phyloP scores from a whole-genome alignment of 1,284 basidiomycete species.

The Leccinum huronense region DNA sequence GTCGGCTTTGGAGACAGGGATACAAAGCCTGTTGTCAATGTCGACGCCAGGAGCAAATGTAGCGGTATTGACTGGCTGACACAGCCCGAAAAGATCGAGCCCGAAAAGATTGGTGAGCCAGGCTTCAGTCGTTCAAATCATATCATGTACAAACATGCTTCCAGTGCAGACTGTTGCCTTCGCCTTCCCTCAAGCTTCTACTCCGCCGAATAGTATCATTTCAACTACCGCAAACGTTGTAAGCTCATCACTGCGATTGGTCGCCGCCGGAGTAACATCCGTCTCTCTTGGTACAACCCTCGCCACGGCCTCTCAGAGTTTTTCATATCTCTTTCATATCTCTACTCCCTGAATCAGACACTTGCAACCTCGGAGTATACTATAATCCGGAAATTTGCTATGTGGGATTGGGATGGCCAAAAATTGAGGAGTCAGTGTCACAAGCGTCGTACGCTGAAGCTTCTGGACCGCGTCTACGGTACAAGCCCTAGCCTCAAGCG shows the following conservation, averaged over 20 bases:
- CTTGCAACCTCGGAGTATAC: constrained; percentile 64
- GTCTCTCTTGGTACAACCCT: constrained; percentile 44
- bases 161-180: constrained; percentile 66
- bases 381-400: constrained; percentile 73
- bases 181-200: constrained; percentile 47
- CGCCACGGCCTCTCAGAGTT: constrained; percentile 2
- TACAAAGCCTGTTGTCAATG: constrained; percentile 71
- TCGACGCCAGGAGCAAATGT: constrained; percentile 65
- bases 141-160: constrained; percentile 70
- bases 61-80: constrained; percentile 74
- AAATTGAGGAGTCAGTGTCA: constrained; percentile 79
- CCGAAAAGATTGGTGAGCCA: constrained; percentile 75
- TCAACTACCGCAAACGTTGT: constrained; percentile 23
- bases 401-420: constrained; percentile 77
- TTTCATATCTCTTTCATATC: constrained; percentile 61
- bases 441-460: constrained; percentile 75
- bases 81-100: constrained; percentile 80
- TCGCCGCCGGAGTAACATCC: constrained; percentile 40
- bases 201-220: constrained; percentile 27
- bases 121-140: constrained; percentile 71
- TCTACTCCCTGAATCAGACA: constrained; percentile 74
- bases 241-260: constrained; percentile 54
- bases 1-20: constrained; percentile 74
- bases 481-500: constrained; percentile 49
- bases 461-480: constrained; percentile 57